phyloP scores from a whole-genome alignment of 768 basidiomycete genomes.

The Podaxis carcinomalis region DNA sequence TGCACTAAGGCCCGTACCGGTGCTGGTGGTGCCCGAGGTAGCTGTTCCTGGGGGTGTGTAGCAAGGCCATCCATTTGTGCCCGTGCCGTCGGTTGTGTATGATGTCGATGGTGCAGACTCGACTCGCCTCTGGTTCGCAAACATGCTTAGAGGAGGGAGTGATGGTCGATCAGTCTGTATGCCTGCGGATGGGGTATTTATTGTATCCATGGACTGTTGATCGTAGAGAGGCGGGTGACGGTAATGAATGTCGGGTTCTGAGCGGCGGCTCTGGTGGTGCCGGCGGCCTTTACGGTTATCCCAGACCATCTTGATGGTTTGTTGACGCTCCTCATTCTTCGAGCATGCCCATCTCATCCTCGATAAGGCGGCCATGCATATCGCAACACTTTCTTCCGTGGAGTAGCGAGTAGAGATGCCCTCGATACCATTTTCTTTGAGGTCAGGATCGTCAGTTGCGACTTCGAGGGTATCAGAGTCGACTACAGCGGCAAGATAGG shows the following conservation, averaged over 20 bases:
- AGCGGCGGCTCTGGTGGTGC: constrained; percentile 20
- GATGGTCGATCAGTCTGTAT: constrained; percentile 35
- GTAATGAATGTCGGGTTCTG: constrained; percentile 13
- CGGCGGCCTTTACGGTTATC: constrained; percentile 35
- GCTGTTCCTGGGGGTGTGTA: constrained; percentile 63
- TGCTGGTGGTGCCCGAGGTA: constrained; percentile 44
- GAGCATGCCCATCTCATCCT: constrained; percentile 83
- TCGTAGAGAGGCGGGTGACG: constrained; percentile 10
- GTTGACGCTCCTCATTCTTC: constrained; percentile 67
- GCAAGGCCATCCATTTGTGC: constrained; percentile 49
- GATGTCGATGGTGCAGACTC: constrained; percentile 53
- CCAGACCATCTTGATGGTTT: constrained; percentile 53
- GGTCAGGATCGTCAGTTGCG: constrained; percentile 27
- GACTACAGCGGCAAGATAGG: constrained; percentile 65
- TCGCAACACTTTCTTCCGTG: constrained; percentile 40
- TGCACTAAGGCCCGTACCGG: constrained; percentile 36
- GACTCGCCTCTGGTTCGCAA: constrained; percentile 32
- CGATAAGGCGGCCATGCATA: constrained; percentile 71
- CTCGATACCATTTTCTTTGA: constrained; percentile 29
- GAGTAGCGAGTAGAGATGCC: constrained; percentile 22
- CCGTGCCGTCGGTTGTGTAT: constrained; percentile 44
- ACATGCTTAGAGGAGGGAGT: constrained; percentile 40
- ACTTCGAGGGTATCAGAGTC: constrained; percentile 40
- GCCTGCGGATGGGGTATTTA: constrained; percentile 20
- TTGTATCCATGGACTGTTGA: constrained; percentile 14